Evolutionary conservation across 495 filamentous ascomycete species (phyloP).

Genomic region (Aspergillus saccharolyticus): DNA sequence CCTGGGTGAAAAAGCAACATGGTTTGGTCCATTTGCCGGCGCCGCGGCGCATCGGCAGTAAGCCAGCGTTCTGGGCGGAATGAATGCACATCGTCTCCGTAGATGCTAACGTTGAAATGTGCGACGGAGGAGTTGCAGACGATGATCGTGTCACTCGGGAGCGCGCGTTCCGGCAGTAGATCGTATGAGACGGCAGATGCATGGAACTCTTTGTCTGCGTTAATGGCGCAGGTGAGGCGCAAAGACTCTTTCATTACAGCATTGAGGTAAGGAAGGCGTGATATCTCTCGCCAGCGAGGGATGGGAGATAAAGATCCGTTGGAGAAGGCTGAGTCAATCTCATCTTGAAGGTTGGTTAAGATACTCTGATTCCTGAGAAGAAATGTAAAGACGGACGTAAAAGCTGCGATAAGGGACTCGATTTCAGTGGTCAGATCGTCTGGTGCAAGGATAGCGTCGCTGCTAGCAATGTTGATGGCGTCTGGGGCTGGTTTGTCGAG

Average conservation of each 20-base stretch:
- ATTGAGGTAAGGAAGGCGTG: constrained; percentile 16
- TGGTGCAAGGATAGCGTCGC: background rate
- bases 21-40: constrained; percentile 8
- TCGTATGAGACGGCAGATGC: constrained; percentile 14
- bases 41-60: background rate
- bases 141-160: constrained; percentile 24
- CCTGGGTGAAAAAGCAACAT: constrained; percentile 9
- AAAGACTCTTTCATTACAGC: constrained; percentile 31
- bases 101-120: constrained; percentile 32
- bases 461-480: background rate
- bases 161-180: constrained; percentile 14
- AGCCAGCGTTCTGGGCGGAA: constrained; percentile 55
- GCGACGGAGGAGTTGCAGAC: constrained; percentile 21
- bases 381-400: constrained; percentile 9
- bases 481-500: background rate
- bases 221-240: constrained; percentile 22
- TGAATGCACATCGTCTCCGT: constrained; percentile 40
- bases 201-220: constrained; percentile 20
- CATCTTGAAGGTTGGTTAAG: constrained; percentile 9
- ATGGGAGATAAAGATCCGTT: background rate
- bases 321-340: constrained; percentile 10
- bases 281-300: constrained; percentile 13
- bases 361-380: constrained; percentile 2
- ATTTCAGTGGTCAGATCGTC: background rate
- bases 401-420: background rate